A percentile compares a stretch with the other conserved stretches of the same genome.
phyloP scores from a whole-genome alignment of 169 alveolate species.

The Cyclospora cayetanensis region DNA sequence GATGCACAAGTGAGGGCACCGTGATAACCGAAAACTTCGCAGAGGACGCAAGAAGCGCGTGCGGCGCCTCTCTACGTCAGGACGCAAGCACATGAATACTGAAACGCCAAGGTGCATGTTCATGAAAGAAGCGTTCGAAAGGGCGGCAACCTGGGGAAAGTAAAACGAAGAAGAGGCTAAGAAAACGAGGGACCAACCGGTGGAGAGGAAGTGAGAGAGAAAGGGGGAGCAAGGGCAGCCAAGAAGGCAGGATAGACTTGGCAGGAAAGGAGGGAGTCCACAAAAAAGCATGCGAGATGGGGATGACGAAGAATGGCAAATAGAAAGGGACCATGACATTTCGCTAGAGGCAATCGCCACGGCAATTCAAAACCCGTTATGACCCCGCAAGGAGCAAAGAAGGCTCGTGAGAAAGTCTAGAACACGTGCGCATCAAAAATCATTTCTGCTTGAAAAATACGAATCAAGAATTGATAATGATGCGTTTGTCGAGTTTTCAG shows the following conservation, averaged over 20 bases:
- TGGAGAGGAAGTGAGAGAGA: background rate
- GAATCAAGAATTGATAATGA: too few relatives aligned
- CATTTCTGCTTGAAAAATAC: too few relatives aligned
- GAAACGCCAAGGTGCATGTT: background rate
- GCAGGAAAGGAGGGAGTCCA: too few relatives aligned
- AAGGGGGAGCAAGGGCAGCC: too few relatives aligned
- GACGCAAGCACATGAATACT: background rate
- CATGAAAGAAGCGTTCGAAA: background rate
- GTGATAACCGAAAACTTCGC: too few relatives aligned
- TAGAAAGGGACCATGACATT: background rate
- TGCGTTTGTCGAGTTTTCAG: too few relatives aligned
- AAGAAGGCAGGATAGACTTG: too few relatives aligned
- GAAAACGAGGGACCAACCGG: background rate
- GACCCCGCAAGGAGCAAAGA: background rate
- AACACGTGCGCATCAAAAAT: too few relatives aligned
- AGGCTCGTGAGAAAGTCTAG: too few relatives aligned
- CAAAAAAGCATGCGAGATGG: too few relatives aligned
- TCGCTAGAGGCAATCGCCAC: background rate
- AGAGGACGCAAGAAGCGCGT: constrained; percentile 18
- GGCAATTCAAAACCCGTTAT: background rate
- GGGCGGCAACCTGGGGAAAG: background rate
- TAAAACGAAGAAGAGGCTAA: background rate
- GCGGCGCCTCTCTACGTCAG: background rate
- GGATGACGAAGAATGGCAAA: background rate
- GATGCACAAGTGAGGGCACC: too few relatives aligned